Percentiles rank a stretch among this genome's conserved stretches.
These are phyloP conservation scores for Lactarius indigo DNA, from an alignment of 768 basidiomycete genomes.

Conservation along the genomic window DNA sequence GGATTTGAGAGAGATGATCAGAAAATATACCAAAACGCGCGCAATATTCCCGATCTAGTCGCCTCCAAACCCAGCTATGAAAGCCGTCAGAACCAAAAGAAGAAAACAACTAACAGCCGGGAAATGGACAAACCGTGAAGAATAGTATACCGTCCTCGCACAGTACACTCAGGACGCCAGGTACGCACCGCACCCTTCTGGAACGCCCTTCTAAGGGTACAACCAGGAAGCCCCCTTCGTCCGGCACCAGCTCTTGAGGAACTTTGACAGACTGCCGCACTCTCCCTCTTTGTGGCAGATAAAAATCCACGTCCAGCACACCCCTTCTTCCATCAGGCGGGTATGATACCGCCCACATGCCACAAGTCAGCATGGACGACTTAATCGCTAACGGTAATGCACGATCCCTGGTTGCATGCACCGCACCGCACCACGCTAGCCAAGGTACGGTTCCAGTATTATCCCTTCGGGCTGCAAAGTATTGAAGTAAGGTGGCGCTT, in stretches of 20 bases:
- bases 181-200: not conserved
- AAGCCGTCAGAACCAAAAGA: not conserved
- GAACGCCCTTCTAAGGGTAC: not conserved
- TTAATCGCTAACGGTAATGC: slow-evolving; percentile 1
- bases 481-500: not conserved
- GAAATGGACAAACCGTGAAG: slow-evolving; percentile 7
- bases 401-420: not conserved
- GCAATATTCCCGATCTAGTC: not conserved
- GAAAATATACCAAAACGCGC: slow-evolving; percentile 17
- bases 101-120: not conserved
- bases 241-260: not conserved
- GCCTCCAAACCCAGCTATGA: slow-evolving; percentile 1
- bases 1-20: not conserved
- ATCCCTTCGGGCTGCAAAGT: not conserved
- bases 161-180: slow-evolving; percentile 3
- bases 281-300: not conserved
- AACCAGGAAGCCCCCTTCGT: not conserved
- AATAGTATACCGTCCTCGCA: slow-evolving; percentile 18
- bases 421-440: slow-evolving; percentile 1
- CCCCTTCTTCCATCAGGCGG: slow-evolving; percentile 6
- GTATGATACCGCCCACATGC: slow-evolving; percentile 8
- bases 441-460: not conserved
- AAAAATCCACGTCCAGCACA: slow-evolving; percentile 8
- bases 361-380: slow-evolving; percentile 11
- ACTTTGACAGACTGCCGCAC: not conserved